phyloP scores from a whole-genome alignment of 2,329 filamentous ascomycete genomes.

The Microdochium nivale region DNA sequence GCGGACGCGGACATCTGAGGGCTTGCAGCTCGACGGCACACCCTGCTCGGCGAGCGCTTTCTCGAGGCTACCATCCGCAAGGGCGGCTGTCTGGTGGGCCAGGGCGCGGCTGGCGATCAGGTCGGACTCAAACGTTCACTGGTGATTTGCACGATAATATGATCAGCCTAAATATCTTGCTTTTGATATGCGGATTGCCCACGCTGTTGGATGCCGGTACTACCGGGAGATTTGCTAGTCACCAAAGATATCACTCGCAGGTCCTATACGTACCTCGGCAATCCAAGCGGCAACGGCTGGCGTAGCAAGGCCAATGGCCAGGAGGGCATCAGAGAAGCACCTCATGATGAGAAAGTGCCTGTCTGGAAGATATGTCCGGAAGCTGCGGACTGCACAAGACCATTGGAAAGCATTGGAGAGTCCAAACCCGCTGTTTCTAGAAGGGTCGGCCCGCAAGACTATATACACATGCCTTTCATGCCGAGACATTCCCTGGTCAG shows the following conservation, averaged over 20 bases:
- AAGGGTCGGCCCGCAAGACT: too few relatives aligned
- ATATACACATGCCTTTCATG: too few relatives aligned
- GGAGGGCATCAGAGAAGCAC: background rate
- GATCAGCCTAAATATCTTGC: background rate
- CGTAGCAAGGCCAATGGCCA: background rate
- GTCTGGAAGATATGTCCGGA: too few relatives aligned
- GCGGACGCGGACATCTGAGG: constrained; percentile 1
- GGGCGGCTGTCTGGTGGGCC: constrained; percentile 1
- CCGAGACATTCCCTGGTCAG: too few relatives aligned
- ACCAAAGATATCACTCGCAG: too few relatives aligned
- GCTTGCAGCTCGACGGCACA: constrained; percentile 3
- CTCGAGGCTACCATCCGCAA: constrained; percentile 2
- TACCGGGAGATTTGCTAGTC: too few relatives aligned
- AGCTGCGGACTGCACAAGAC: too few relatives aligned
- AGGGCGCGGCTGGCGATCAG: constrained; percentile 2
- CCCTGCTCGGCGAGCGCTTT: background rate
- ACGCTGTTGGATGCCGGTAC: background rate
- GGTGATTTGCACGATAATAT: background rate
- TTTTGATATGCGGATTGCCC: background rate
- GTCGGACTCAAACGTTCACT: constrained; percentile 5
- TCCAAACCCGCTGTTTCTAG: too few relatives aligned
- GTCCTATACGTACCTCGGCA: too few relatives aligned
- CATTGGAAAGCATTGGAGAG: too few relatives aligned
- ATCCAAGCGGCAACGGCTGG: background rate
- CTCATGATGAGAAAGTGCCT: background rate